Conservation (phyloP, 345 rosid species). For the Eucalyptus microcorys region DNA sequence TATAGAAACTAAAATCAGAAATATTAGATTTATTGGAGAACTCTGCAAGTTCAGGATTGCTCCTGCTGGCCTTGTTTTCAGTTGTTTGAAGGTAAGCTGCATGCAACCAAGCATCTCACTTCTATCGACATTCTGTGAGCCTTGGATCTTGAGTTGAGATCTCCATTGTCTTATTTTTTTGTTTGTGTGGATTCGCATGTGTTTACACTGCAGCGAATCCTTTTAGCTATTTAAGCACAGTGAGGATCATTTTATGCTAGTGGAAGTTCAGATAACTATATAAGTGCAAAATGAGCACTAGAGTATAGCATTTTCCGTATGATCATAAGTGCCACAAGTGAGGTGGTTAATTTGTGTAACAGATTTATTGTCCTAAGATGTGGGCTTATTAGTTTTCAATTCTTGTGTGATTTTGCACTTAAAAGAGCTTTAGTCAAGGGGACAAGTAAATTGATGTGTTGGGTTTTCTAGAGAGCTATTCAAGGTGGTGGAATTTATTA, state of each 20-base stretch:
- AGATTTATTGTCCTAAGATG: not conserved
- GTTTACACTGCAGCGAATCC: not conserved
- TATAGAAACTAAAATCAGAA: slow-evolving; percentile 93
- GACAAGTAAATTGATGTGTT: not conserved
- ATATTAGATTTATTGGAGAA: slow-evolving; percentile 96
- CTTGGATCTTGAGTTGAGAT: not conserved
- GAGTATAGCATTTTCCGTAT: not conserved
- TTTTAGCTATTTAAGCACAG: not conserved
- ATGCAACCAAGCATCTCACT: not conserved
- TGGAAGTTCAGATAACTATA: not conserved
- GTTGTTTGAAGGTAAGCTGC: slow-evolving; percentile 81
- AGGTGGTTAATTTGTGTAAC: not conserved
- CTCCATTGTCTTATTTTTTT: not conserved
- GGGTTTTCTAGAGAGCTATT: not conserved
- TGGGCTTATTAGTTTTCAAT: not conserved
- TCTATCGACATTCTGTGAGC: not conserved
- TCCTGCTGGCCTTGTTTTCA: slow-evolving; percentile 72
- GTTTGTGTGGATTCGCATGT: not conserved
- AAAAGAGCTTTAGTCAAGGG: not conserved
- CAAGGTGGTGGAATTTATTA: not conserved
- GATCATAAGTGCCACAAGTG: not conserved
- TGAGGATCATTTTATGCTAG: not conserved
- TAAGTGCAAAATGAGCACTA: not conserved
- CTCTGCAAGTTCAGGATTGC: slow-evolving; percentile 93
- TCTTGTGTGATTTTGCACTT: not conserved